A percentile compares a stretch with the other conserved stretches of the same genome.
Evolutionary conservation across 2,329 filamentous ascomycete genomes (phyloP).

Genomic region (Arthroderma sp.): DNA sequence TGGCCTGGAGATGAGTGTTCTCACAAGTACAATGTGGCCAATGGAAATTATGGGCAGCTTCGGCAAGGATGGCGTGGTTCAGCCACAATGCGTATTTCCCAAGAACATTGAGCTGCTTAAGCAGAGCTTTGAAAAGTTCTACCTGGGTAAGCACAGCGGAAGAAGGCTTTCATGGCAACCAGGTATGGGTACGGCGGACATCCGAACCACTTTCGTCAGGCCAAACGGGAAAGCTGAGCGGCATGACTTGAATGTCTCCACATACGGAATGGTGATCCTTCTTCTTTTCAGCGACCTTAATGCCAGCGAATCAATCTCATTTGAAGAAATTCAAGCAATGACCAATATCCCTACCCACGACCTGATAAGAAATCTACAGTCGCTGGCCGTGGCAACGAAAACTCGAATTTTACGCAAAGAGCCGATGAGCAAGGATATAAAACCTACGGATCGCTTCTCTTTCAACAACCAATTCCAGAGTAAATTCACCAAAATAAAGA

Average conservation of each 20-base stretch:
- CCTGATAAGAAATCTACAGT: conserved; percentile 64
- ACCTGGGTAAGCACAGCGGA: conserved; percentile 74
- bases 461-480: conserved; percentile 75
- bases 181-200: conserved; percentile 69
- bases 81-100: conserved; percentile 55
- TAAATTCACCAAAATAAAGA: conserved; percentile 77
- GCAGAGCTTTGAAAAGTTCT: conserved; percentile 77
- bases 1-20: conserved; percentile 70
- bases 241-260: conserved; percentile 85
- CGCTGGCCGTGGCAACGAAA: conserved; percentile 71
- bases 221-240: conserved; percentile 58
- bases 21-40: conserved; percentile 93
- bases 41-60: conserved; percentile 63
- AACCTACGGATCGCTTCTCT: conserved; percentile 60
- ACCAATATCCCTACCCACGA: conserved; percentile 68
- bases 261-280: conserved; percentile 81
- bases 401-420: conserved; percentile 69
- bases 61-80: conserved; percentile 36
- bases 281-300: conserved; percentile 74
- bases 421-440: conserved; percentile 64
- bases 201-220: conserved; percentile 65
- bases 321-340: conserved; percentile 67
- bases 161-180: conserved; percentile 74
- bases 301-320: conserved; percentile 38
- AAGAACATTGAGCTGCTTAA: conserved; percentile 60